Evolutionary conservation across 2,329 filamentous ascomycete species (phyloP).

Genomic region (Ceratocystiopsis sp.): DNA sequence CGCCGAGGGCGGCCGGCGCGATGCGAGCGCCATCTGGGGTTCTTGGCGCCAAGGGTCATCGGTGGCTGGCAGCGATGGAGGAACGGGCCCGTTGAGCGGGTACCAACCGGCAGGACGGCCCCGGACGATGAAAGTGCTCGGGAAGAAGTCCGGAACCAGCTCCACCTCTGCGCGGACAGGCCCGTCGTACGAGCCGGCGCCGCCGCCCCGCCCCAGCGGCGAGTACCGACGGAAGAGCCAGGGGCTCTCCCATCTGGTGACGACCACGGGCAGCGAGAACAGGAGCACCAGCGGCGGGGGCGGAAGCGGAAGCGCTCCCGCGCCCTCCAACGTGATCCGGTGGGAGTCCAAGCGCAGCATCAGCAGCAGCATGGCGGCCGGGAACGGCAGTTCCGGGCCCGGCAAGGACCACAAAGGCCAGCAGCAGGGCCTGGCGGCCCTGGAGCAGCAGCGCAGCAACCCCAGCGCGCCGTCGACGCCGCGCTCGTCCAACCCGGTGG

Average conservation of each 20-base stretch:
- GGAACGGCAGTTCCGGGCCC: constrained; percentile 15
- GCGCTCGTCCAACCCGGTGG: constrained; percentile 63
- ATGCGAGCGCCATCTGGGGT: constrained; percentile 44
- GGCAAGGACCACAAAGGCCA: constrained; percentile 19
- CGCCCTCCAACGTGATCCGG: constrained; percentile 17
- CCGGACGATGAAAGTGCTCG: constrained; percentile 74
- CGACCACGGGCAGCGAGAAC: neutral
- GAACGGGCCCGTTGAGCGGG: constrained; percentile 38
- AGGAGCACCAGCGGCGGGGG: constrained; percentile 11
- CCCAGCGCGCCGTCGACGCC: constrained; percentile 18
- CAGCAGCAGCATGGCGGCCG: constrained; percentile 17
- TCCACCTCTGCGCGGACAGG: constrained; percentile 35
- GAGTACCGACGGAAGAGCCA: constrained; percentile 40
- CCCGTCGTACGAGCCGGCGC: constrained; percentile 33
- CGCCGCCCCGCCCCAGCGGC: constrained; percentile 24
- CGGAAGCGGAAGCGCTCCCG: constrained; percentile 1
- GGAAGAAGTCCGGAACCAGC: constrained; percentile 40
- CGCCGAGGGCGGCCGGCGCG: constrained; percentile 18
- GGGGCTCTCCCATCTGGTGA: constrained; percentile 8
- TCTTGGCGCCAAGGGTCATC: constrained; percentile 48
- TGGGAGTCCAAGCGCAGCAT: constrained; percentile 36
- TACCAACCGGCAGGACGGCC: constrained; percentile 52
- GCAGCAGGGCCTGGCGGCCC: constrained; percentile 8
- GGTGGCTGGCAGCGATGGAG: constrained; percentile 33
- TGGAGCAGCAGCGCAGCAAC: constrained; percentile 19